Percentiles rank a stretch among this genome's conserved stretches.
These are phyloP conservation scores for Punica granatum DNA, from an alignment of 345 rosid genomes.

Conservation along the genomic window DNA sequence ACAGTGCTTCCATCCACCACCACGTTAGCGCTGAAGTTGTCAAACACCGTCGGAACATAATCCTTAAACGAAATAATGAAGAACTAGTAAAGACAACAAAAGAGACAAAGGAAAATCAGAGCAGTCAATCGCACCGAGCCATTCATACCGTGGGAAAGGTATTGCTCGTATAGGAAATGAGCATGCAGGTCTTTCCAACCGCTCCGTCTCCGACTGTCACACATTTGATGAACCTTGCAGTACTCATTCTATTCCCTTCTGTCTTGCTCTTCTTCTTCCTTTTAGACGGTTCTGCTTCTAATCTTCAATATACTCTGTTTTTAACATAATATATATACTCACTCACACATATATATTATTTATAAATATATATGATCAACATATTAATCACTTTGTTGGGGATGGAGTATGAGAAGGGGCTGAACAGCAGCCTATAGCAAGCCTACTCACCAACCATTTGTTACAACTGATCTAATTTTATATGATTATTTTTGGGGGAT, in stretches of 20 bases:
- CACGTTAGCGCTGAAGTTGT: slow-evolving; percentile 15
- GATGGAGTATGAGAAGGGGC: slow-evolving; percentile 1
- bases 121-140: background rate
- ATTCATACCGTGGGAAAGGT: slow-evolving; percentile 11
- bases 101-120: background rate
- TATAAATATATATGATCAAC: background rate
- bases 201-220: slow-evolving; percentile 17
- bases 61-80: slow-evolving; percentile 1
- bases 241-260: slow-evolving; percentile 4
- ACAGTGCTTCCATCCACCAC: slow-evolving; percentile 13
- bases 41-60: slow-evolving; percentile 14
- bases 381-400: background rate
- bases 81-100: background rate
- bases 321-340: background rate
- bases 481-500: background rate
- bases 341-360: background rate
- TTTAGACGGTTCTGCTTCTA: background rate
- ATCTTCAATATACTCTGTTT: background rate
- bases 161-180: slow-evolving; percentile 15
- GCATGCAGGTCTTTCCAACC: slow-evolving; percentile 16
- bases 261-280: background rate
- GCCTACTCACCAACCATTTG: slow-evolving; percentile 5
- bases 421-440: background rate
- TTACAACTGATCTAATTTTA: background rate
- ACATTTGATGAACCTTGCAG: slow-evolving; percentile 17